These are phyloP conservation scores for Areca catechu DNA, from an alignment of 176 grass and related monocot species.

Conservation along the genomic window DNA sequence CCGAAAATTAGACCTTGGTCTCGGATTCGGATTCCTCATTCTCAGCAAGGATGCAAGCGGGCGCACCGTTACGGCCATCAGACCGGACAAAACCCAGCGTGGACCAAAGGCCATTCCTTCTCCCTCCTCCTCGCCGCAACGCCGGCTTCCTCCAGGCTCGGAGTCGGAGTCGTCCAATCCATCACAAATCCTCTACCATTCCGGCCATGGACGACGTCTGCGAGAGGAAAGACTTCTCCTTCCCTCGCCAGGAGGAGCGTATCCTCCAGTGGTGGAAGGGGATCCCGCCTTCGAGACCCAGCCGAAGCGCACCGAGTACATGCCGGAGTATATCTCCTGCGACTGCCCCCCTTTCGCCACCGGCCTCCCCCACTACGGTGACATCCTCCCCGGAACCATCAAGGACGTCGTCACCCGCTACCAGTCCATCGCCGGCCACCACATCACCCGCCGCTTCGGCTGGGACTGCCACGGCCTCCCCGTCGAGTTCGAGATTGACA, in stretches of 20 bases:
- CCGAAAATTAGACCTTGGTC: too few species aligned
- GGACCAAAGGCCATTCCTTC: too few species aligned
- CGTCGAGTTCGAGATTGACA: conserved; percentile 98
- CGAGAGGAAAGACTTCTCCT: conserved; percentile 1
- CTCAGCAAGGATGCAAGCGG: too few species aligned
- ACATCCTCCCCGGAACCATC: conserved; percentile 96
- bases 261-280: too few species aligned
- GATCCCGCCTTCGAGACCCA: conserved; percentile 75
- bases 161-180: too few species aligned
- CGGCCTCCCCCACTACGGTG: conserved; percentile 83
- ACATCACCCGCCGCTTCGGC: conserved; percentile 80
- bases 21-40: too few species aligned
- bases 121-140: too few species aligned
- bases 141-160: too few species aligned
- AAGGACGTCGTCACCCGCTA: conserved; percentile 97
- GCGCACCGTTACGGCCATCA: too few species aligned
- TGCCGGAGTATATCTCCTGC: conserved; percentile 92
- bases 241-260: not conserved
- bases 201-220: too few species aligned
- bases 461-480: conserved; percentile 97
- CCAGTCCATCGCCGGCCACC: conserved; percentile 78
- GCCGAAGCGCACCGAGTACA: conserved; percentile 60
- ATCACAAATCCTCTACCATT: too few species aligned
- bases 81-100: too few species aligned
- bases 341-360: conserved; percentile 88